Conservation (phyloP, 768 basidiomycete genomes). For the Lactarius hatsudake region DNA sequence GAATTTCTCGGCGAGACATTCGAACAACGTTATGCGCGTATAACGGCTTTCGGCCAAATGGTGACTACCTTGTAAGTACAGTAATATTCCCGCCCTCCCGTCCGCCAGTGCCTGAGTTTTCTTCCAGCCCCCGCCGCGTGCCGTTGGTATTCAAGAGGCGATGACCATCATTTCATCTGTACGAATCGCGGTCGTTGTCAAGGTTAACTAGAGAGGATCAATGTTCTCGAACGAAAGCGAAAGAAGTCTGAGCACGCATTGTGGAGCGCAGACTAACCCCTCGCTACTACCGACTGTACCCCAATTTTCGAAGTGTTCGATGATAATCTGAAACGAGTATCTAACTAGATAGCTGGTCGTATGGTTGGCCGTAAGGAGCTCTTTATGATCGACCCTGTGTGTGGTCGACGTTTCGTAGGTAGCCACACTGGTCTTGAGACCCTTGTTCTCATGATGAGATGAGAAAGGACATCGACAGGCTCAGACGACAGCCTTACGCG, state of each 20-base stretch:
- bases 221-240: no score
- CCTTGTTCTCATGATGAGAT: no score
- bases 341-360: not conserved
- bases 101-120: not conserved
- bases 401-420: not conserved
- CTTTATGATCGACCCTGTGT: not conserved
- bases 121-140: conserved; percentile 24
- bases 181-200: no score
- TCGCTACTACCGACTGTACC: no score
- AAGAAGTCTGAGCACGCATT: not conserved
- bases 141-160: conserved; percentile 28
- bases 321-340: not conserved
- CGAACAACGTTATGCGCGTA: conserved; percentile 39
- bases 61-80: not conserved
- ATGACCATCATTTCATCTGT: not conserved
- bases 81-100: not conserved
- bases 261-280: not conserved
- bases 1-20: conserved; percentile 45
- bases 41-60: not conserved
- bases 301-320: not conserved
- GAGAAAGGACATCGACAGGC: no score
- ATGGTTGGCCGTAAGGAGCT: not conserved
- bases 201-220: not conserved
- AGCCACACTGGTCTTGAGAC: not conserved
- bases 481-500: no score